Conservation (phyloP, 1,284 basidiomycete genomes). For the Cryptococcus sp. region DNA sequence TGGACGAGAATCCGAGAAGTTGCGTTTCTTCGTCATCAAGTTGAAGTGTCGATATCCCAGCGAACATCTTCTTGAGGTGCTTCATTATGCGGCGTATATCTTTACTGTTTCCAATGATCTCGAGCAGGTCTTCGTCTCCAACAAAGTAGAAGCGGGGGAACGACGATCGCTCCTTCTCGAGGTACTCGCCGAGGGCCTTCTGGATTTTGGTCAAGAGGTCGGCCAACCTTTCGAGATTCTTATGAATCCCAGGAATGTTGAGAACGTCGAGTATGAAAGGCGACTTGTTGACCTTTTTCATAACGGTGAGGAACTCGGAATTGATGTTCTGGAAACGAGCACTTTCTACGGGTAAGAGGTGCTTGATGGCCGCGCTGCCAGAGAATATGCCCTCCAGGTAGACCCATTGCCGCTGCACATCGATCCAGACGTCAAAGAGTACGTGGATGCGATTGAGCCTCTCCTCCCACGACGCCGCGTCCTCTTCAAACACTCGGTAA, state of each 20-base stretch:
- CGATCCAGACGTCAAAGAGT: conserved; percentile 98
- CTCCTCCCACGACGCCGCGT: conserved; percentile 90
- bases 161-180: conserved; percentile 93
- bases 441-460: conserved; percentile 93
- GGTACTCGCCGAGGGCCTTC: conserved; percentile 97
- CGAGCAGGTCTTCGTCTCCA: conserved; percentile 96
- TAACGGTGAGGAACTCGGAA: conserved; percentile 93
- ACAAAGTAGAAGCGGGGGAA: conserved; percentile 99
- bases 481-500: conserved; percentile 95
- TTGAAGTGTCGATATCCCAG: conserved; percentile 85
- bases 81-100: conserved; percentile 97
- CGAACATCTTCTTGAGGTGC: conserved; percentile 99
- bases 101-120: conserved; percentile 99
- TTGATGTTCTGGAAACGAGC: conserved; percentile 99
- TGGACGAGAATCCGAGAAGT: conserved; percentile 75
- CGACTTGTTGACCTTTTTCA: conserved; percentile 99
- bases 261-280: conserved; percentile 96
- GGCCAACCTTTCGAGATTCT: conserved; percentile 92
- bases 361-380: conserved; percentile 98
- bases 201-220: conserved; percentile 98
- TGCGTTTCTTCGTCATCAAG: conserved; percentile 87
- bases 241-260: conserved; percentile 94
- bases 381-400: conserved; percentile 99
- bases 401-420: conserved; percentile 99
- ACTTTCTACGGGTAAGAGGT: conserved; percentile 94